A percentile compares a stretch with the other conserved stretches of the same genome.
Conservation (phyloP, 2,329 filamentous ascomycete genomes). For the Akanthomyces dipterigenus region DNA sequence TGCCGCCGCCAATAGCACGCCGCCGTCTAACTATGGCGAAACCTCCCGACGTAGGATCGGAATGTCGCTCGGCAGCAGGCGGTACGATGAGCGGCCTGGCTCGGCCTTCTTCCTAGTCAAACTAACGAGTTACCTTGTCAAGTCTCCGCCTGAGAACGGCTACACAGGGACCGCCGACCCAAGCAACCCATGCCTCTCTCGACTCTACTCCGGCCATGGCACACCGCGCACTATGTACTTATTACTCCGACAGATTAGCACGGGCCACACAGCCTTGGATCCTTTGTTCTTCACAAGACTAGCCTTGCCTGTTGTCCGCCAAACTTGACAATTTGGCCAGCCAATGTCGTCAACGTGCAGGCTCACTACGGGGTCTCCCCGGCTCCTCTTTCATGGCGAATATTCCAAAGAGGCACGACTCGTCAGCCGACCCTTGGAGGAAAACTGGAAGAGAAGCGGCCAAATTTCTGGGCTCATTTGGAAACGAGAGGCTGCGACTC, state of each 20-base stretch:
- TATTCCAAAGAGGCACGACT: background rate
- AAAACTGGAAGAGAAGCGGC: background rate
- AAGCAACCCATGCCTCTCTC: background rate
- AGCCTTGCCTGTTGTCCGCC: background rate
- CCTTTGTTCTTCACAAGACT: background rate
- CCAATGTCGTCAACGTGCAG: conserved; percentile 11
- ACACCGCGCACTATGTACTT: background rate
- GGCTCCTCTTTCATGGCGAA: background rate
- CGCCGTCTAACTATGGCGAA: background rate
- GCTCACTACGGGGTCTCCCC: background rate
- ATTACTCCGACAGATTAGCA: background rate
- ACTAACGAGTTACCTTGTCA: no score
- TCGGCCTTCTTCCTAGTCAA: background rate
- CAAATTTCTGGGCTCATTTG: background rate
- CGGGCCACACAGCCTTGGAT: background rate
- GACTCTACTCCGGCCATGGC: background rate
- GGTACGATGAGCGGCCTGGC: conserved; percentile 2
- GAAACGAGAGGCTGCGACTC: background rate
- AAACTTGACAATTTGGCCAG: background rate
- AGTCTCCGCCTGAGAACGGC: background rate
- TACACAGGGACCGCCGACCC: background rate
- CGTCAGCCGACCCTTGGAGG: background rate
- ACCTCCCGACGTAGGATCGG: background rate
- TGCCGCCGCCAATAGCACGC: background rate
- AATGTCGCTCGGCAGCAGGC: conserved; percentile 7